Evolutionary conservation across 2,329 filamentous ascomycete species (phyloP).

Genomic region (Diaporthe velutina): DNA sequence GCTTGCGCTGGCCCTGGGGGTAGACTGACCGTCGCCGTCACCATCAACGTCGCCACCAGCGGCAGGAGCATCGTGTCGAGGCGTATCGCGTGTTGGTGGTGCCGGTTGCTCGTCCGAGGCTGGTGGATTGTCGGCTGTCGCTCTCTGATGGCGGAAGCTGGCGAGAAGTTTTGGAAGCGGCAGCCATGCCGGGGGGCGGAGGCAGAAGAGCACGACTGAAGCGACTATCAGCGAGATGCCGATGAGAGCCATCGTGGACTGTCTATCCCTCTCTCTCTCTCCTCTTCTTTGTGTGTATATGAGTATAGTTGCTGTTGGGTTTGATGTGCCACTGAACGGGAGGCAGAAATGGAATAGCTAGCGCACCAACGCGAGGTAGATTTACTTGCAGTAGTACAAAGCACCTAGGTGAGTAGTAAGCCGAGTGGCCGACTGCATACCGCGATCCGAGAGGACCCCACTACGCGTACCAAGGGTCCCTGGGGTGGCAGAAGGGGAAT

Average conservation of each 20-base stretch:
- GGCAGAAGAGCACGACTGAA: conserved; percentile 68
- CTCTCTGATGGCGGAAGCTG: conserved; percentile 40
- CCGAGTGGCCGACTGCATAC: background rate
- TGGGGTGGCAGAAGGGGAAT: background rate
- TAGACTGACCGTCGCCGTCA: conserved; percentile 52
- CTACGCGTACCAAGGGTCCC: background rate
- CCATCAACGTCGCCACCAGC: conserved; percentile 36
- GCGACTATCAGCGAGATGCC: conserved; percentile 74
- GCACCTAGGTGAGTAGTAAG: too few relatives aligned
- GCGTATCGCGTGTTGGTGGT: background rate
- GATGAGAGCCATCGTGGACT: conserved; percentile 64
- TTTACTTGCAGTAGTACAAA: too few relatives aligned
- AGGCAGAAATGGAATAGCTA: too few relatives aligned
- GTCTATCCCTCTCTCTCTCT: background rate
- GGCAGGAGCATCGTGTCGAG: background rate
- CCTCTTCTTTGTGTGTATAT: background rate
- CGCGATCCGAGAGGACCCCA: background rate
- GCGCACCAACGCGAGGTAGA: too few relatives aligned
- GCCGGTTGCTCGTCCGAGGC: conserved; percentile 27
- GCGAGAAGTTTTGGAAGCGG: conserved; percentile 51
- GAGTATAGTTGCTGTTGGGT: too few relatives aligned
- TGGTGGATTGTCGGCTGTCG: conserved; percentile 28
- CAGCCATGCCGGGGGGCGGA: conserved; percentile 66
- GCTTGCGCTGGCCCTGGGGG: conserved; percentile 61
- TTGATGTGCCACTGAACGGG: too few relatives aligned